A percentile compares a stretch with the other conserved stretches of the same genome.
These are phyloP conservation scores for Sparassis latifolia DNA, from an alignment of 1,284 basidiomycete species.

Conservation along the genomic window DNA sequence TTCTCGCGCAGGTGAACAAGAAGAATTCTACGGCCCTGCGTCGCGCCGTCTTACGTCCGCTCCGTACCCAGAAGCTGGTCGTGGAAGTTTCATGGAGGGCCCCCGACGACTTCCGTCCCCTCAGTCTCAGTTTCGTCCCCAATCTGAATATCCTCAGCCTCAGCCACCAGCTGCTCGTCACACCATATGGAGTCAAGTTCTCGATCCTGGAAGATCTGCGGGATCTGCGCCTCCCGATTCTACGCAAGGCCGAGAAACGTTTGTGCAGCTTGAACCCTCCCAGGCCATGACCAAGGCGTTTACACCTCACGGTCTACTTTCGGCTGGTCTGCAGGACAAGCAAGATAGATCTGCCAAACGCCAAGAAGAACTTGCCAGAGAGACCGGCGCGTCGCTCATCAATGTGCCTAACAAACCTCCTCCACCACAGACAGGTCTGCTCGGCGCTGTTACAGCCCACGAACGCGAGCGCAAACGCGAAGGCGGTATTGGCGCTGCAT, in stretches of 20 bases:
- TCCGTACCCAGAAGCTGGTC: constrained; percentile 36
- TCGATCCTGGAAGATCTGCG: constrained; percentile 59
- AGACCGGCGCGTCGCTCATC: constrained; percentile 84
- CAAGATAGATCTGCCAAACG: constrained; percentile 92
- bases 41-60: constrained; percentile 23
- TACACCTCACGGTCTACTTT: constrained; percentile 89
- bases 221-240: constrained; percentile 30
- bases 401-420: constrained; percentile 93
- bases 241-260: constrained; percentile 51
- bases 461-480: constrained; percentile 92
- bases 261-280: constrained; percentile 76
- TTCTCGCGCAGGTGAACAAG: no score
- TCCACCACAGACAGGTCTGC: constrained; percentile 90
- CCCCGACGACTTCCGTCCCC: constrained; percentile 42
- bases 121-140: constrained; percentile 21
- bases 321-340: constrained; percentile 92
- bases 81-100: constrained; percentile 33
- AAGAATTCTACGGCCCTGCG: not conserved
- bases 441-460: constrained; percentile 93
- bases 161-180: constrained; percentile 51
- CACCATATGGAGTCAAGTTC: constrained; percentile 80
- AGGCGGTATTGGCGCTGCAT: constrained; percentile 87
- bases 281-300: constrained; percentile 88
- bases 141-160: constrained; percentile 21
- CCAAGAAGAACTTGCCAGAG: constrained; percentile 89